Conservation (phyloP, 2,329 filamentous ascomycete genomes). For the Pleurostoma richardsiae region DNA sequence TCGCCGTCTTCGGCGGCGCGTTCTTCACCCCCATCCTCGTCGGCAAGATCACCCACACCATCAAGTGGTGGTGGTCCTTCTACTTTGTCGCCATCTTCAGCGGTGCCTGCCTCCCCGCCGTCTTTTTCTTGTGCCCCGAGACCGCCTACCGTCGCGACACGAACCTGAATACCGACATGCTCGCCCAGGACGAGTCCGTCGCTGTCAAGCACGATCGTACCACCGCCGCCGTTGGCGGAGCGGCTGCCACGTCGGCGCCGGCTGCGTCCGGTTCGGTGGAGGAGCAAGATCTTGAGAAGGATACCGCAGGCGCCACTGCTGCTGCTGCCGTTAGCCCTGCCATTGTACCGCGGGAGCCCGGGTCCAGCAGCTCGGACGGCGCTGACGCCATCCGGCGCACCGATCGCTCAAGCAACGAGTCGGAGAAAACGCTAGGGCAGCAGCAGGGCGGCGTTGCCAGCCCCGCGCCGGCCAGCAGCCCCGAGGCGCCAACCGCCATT, state of each 20-base stretch:
- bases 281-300: background rate
- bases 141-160: constrained; percentile 69
- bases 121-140: constrained; percentile 80
- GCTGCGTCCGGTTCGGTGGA: background rate
- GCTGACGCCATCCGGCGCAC: background rate
- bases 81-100: constrained; percentile 84
- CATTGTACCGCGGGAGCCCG: background rate
- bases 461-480: constrained; percentile 20
- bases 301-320: background rate
- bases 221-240: too few species aligned
- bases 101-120: constrained; percentile 60
- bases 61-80: constrained; percentile 87
- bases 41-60: constrained; percentile 71
- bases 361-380: background rate
- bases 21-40: constrained; percentile 81
- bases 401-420: background rate
- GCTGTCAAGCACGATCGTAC: too few species aligned
- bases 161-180: constrained; percentile 65
- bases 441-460: background rate
- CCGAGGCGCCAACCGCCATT: constrained; percentile 6
- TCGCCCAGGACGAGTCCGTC: constrained; percentile 23
- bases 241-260: background rate
- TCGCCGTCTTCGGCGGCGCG: constrained; percentile 51
- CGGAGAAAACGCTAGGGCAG: background rate
- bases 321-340: background rate